Evolutionary conservation across 345 rosid species (phyloP).

Genomic region (Eucalyptus leucophloia): DNA sequence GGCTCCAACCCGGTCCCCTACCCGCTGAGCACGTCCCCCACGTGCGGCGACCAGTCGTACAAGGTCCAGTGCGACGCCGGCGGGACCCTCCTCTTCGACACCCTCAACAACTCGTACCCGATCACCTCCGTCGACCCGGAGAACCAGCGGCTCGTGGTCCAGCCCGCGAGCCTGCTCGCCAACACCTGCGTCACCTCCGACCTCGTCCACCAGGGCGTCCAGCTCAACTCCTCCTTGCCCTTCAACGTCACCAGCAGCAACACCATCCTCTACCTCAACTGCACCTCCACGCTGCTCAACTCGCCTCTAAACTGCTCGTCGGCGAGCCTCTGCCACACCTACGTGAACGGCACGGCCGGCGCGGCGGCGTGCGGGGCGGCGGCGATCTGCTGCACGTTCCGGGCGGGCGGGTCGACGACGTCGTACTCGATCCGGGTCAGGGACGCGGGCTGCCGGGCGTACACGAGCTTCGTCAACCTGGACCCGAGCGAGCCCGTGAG

Average conservation of each 20-base stretch:
- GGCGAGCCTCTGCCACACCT: conserved; percentile 24
- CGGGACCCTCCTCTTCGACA: conserved; percentile 13
- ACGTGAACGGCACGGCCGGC: background rate
- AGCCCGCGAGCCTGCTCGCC: conserved; percentile 8
- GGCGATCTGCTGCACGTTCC: conserved; percentile 18
- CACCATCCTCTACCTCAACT: conserved; percentile 32
- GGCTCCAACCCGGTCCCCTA: conserved; percentile 31
- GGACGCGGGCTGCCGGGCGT: conserved; percentile 26
- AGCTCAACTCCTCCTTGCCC: conserved; percentile 12
- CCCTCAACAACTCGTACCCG: conserved; percentile 25
- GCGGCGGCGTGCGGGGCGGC: conserved; percentile 4
- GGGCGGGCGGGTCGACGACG: conserved; percentile 19
- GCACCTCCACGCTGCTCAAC: conserved; percentile 1
- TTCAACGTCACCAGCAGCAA: conserved; percentile 36
- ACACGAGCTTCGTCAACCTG: conserved; percentile 30
- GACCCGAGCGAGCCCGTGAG: conserved; percentile 3
- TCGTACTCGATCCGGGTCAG: conserved; percentile 20
- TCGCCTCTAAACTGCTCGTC: conserved; percentile 27
- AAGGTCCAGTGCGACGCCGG: conserved; percentile 15
- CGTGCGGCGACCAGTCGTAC: conserved; percentile 39
- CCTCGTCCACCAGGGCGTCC: conserved; percentile 11
- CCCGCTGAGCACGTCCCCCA: conserved; percentile 29
- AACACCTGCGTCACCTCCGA: conserved; percentile 24
- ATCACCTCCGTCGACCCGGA: conserved; percentile 13
- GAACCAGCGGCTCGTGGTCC: conserved; percentile 18